Evolutionary conservation across 1,139 yeast genomes (phyloP).

Genomic region (Pneumocystis wakefieldiae): DNA sequence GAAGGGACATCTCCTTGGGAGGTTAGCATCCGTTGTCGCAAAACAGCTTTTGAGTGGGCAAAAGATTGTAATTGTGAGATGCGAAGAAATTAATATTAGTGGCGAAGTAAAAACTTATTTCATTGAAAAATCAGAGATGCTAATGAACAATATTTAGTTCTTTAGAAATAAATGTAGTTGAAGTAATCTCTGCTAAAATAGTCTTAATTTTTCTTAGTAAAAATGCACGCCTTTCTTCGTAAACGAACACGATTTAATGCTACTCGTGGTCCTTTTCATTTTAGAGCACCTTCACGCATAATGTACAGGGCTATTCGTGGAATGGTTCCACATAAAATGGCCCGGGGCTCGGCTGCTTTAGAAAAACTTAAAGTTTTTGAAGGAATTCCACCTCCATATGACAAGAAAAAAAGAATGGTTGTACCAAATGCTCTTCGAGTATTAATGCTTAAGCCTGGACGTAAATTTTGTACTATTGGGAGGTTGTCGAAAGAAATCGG

Average conservation of each 20-base stretch:
- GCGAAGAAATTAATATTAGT: conserved; percentile 95
- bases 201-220: conserved; percentile 20
- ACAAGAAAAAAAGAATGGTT: conserved; percentile 98
- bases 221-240: conserved; percentile 99
- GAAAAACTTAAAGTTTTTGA: conserved; percentile 99
- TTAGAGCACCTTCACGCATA: conserved; percentile 99
- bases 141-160: conserved; percentile 26
- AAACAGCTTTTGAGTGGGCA: conserved; percentile 97
- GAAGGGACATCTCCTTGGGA: conserved; percentile 99
- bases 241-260: conserved; percentile 98
- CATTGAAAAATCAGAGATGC: neutral
- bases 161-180: conserved; percentile 89
- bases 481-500: conserved; percentile 93
- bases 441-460: conserved; percentile 98
- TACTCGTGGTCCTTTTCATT: conserved; percentile 99
- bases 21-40: conserved; percentile 97
- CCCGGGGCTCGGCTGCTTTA: conserved; percentile 99
- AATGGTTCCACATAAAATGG: conserved; percentile 99
- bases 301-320: conserved; percentile 99
- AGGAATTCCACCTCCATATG: conserved; percentile 99
- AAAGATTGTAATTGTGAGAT: conserved; percentile 93
- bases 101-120: conserved; percentile 42
- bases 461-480: conserved; percentile 98
- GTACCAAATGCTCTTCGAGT: conserved; percentile 99
- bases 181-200: conserved; percentile 57